A percentile compares a stretch with the other conserved stretches of the same genome.
phyloP scores from a whole-genome alignment of 2,329 filamentous ascomycete genomes.

The Trichoderma pleuroti region DNA sequence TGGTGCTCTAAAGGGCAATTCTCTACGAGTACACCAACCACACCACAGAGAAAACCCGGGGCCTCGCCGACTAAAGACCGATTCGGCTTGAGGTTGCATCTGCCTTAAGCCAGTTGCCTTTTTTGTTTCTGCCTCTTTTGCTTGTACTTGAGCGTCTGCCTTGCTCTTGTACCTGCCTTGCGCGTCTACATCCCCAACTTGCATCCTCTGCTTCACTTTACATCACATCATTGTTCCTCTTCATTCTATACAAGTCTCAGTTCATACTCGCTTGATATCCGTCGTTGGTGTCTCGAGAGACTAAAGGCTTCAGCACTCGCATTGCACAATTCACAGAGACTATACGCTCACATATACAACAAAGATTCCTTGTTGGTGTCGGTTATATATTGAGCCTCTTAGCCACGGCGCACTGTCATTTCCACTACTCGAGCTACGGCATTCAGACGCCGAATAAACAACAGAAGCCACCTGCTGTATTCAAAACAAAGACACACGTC shows the following conservation, averaged over 20 bases:
- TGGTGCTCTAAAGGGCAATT: neutral
- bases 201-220: neutral
- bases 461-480: neutral
- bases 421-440: neutral
- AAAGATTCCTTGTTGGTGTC: neutral
- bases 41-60: neutral
- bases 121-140: conserved; percentile 22
- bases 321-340: neutral
- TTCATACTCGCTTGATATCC: neutral
- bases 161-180: conserved; percentile 30
- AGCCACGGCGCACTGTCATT: neutral
- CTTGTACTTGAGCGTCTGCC: conserved; percentile 34
- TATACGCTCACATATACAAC: neutral
- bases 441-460: neutral
- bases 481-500: neutral
- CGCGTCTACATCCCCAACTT: neutral
- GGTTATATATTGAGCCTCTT: neutral
- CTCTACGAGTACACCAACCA: neutral
- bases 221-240: neutral
- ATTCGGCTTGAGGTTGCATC: neutral
- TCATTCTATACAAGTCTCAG: neutral
- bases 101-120: neutral
- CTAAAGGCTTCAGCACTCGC: neutral
- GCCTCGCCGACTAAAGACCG: neutral
- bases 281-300: neutral